phyloP scores from a whole-genome alignment of 257 asterid species.

The Solanum ossicruentum region DNA sequence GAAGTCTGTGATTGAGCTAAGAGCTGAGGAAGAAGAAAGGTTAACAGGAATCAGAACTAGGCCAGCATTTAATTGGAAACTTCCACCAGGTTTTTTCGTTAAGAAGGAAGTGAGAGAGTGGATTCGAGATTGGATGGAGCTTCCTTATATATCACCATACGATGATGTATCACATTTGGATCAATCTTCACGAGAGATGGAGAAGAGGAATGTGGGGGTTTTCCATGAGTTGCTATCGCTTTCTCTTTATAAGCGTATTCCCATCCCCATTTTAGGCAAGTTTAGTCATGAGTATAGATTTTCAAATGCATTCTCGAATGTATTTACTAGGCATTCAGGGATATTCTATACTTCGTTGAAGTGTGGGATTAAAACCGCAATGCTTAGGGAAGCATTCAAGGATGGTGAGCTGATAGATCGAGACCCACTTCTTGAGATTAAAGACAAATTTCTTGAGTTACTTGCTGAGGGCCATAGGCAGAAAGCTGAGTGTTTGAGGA shows the following conservation, averaged over 20 bases:
- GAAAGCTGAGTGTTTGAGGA: constrained; percentile 39
- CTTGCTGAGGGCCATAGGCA: constrained; percentile 47
- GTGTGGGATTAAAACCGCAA: constrained; percentile 80
- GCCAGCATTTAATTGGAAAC: constrained; percentile 68
- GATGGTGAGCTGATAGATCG: constrained; percentile 31
- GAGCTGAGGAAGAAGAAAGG: constrained; percentile 75
- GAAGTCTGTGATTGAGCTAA: constrained; percentile 50
- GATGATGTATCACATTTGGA: constrained; percentile 53
- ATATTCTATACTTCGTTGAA: constrained; percentile 72
- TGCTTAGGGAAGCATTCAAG: constrained; percentile 85
- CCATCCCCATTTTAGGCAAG: constrained; percentile 56
- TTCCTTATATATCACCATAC: constrained; percentile 80
- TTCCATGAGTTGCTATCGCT: constrained; percentile 79
- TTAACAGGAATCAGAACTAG: constrained; percentile 52
- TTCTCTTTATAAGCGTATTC: constrained; percentile 55
- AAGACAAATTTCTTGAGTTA: constrained; percentile 54
- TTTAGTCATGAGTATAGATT: constrained; percentile 73
- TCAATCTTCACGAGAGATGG: constrained; percentile 65
- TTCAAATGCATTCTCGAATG: constrained; percentile 63
- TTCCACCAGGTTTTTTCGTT: constrained; percentile 56
- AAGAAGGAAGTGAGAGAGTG: constrained; percentile 94
- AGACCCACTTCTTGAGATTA: constrained; percentile 42
- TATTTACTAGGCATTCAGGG: constrained; percentile 85
- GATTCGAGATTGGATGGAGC: constrained; percentile 88
- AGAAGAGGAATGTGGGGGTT: constrained; percentile 82